phyloP scores from a whole-genome alignment of 106 monocot genomes.

The Acanthochlamys bracteata region DNA sequence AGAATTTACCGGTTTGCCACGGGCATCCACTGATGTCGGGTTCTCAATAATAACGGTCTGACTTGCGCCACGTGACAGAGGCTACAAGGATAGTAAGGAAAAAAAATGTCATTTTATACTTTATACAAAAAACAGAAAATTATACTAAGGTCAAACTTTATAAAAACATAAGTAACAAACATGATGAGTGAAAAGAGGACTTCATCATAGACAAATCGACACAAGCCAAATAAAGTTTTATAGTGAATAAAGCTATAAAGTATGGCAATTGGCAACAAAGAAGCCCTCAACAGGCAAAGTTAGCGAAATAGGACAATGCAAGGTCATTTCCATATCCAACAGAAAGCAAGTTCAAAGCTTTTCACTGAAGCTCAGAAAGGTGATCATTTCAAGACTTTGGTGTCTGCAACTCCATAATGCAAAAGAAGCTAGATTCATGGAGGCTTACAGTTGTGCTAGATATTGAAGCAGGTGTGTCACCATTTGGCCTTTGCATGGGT shows the following conservation, averaged over 20 bases:
- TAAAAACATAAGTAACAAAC: not conserved
- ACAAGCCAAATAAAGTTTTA: too few species aligned
- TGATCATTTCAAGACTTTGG: not conserved
- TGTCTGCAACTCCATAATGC: not conserved
- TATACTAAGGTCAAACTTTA: not conserved
- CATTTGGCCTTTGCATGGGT: slow-evolving; percentile 31
- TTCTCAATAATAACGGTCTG: slow-evolving; percentile 69
- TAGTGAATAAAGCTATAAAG: too few species aligned
- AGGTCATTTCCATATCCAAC: too few species aligned
- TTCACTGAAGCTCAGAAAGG: not conserved
- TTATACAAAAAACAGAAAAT: not conserved
- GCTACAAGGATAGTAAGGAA: not conserved
- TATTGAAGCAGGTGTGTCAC: slow-evolving; percentile 8
- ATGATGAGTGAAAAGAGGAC: too few species aligned
- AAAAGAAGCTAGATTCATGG: not conserved
- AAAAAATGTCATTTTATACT: not conserved
- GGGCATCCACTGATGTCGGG: slow-evolving; percentile 57
- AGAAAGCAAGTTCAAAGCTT: too few species aligned
- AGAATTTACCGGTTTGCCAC: slow-evolving; percentile 49
- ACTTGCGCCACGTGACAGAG: slow-evolving; percentile 14
- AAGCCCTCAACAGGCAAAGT: too few species aligned
- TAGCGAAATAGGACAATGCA: too few species aligned
- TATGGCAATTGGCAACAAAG: too few species aligned
- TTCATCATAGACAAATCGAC: too few species aligned
- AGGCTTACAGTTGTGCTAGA: slow-evolving; percentile 35